Percentiles rank a stretch among this genome's conserved stretches.
Evolutionary conservation across 1,139 yeast genomes (phyloP).

Genomic region (Yamadazyma aaseri): DNA sequence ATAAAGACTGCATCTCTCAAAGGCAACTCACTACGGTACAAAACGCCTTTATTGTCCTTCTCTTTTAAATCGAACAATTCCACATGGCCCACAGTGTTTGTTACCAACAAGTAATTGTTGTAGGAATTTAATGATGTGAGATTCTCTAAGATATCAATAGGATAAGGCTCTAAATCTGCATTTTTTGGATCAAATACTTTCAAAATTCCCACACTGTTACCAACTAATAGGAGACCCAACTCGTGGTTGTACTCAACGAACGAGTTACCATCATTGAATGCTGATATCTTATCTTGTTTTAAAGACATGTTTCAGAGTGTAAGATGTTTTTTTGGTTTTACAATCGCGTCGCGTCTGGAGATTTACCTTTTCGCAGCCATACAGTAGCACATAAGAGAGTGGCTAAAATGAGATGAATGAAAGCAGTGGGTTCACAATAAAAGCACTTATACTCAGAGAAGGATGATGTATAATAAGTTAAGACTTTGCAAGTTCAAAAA

Average conservation of each 20-base stretch:
- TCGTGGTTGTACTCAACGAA: conserved; percentile 34
- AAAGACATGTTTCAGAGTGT: conserved; percentile 4
- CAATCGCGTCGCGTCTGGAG: conserved; percentile 6
- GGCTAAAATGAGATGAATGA: no score
- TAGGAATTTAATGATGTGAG: conserved; percentile 31
- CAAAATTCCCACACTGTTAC: conserved; percentile 49
- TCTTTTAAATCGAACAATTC: conserved; percentile 27
- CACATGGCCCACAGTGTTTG: conserved; percentile 37
- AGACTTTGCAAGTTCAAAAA: no score
- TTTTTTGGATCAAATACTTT: conserved; percentile 48
- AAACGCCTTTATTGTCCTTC: conserved; percentile 23
- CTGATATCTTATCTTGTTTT: conserved; percentile 27
- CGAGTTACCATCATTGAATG: conserved; percentile 50
- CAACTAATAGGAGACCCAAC: conserved; percentile 43
- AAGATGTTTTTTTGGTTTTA: neutral
- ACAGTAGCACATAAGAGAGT: neutral
- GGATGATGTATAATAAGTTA: no score
- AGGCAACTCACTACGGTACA: conserved; percentile 56
- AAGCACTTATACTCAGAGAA: no score
- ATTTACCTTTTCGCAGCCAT: neutral
- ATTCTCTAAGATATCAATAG: conserved; percentile 50
- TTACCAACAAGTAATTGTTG: conserved; percentile 23
- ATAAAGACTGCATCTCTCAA: conserved; percentile 65
- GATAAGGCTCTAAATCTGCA: conserved; percentile 53
- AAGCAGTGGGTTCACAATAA: neutral